Evolutionary conservation across 177 flowering plant species (phyloP).

Genomic region (Tripterygium wilfordii): DNA sequence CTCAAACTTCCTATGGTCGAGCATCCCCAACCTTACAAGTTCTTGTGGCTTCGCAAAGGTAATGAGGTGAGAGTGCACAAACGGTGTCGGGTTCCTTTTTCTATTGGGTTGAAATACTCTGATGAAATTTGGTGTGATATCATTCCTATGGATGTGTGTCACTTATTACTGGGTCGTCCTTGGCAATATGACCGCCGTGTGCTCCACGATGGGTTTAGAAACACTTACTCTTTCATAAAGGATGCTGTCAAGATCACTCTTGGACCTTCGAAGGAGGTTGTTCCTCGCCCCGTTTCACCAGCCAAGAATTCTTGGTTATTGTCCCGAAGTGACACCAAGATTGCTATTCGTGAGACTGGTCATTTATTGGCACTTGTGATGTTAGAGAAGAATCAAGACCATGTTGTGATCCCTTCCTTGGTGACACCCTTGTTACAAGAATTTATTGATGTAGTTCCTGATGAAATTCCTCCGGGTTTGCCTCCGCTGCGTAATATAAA

Average conservation of each 20-base stretch:
- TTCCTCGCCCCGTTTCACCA: background rate
- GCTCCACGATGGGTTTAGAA: background rate
- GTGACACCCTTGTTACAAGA: background rate
- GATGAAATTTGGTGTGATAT: too few relatives aligned
- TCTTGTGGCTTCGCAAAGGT: too few relatives aligned
- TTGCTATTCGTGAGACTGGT: too few relatives aligned
- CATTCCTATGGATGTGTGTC: too few relatives aligned
- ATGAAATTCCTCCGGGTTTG: background rate
- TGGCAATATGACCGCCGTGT: background rate
- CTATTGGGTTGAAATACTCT: too few relatives aligned
- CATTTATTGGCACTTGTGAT: too few relatives aligned
- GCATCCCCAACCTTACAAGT: background rate
- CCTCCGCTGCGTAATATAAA: background rate
- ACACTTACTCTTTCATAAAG: background rate
- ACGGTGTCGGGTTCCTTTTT: too few relatives aligned
- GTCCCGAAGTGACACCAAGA: too few relatives aligned
- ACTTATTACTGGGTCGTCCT: background rate
- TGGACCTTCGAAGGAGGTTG: background rate
- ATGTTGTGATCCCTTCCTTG: constrained; percentile 1
- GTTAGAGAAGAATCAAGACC: too few relatives aligned
- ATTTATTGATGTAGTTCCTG: background rate
- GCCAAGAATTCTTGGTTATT: background rate
- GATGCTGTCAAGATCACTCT: background rate
- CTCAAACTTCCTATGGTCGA: background rate
- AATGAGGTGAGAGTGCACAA: too few relatives aligned